phyloP scores from a whole-genome alignment of 1,284 basidiomycete species.

The Trichosporon sp. region DNA sequence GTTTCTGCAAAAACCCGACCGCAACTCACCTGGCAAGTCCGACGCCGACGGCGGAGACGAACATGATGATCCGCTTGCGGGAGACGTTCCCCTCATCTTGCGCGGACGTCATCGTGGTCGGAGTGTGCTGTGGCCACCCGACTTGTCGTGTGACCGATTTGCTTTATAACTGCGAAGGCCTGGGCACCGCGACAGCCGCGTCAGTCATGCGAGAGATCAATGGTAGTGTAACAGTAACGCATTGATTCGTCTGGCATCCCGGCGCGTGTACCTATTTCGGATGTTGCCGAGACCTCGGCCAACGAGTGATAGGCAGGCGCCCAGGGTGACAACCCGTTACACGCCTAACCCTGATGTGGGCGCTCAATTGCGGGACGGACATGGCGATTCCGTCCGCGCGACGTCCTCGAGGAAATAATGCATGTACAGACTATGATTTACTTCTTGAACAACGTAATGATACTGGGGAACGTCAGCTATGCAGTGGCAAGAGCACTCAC shows the following conservation, averaged over 20 bases:
- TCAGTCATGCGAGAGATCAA: background rate
- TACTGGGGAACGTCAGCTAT: background rate
- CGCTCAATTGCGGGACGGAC: background rate
- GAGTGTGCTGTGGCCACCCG: background rate
- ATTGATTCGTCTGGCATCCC: background rate
- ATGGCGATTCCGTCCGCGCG: background rate
- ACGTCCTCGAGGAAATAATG: background rate
- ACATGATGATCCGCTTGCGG: slow-evolving; percentile 14
- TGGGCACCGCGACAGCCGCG: background rate
- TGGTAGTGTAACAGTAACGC: background rate
- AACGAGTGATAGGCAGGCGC: background rate
- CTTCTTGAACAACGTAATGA: background rate
- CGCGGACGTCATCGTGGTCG: background rate
- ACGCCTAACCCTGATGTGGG: background rate
- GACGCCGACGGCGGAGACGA: slow-evolving; percentile 16
- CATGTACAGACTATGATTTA: background rate
- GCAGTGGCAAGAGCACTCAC: background rate
- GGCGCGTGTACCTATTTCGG: background rate
- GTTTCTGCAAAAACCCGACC: background rate
- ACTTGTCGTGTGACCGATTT: background rate
- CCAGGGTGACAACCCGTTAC: background rate
- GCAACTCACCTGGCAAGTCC: slow-evolving; percentile 19
- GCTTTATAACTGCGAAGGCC: background rate
- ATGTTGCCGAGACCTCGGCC: background rate
- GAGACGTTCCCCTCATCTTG: background rate